Evolutionary conservation across 805 yeast genomes (phyloP), one percentile per base, ranked within the genome.

Genomic region (Candida manassasensis): DNA sequence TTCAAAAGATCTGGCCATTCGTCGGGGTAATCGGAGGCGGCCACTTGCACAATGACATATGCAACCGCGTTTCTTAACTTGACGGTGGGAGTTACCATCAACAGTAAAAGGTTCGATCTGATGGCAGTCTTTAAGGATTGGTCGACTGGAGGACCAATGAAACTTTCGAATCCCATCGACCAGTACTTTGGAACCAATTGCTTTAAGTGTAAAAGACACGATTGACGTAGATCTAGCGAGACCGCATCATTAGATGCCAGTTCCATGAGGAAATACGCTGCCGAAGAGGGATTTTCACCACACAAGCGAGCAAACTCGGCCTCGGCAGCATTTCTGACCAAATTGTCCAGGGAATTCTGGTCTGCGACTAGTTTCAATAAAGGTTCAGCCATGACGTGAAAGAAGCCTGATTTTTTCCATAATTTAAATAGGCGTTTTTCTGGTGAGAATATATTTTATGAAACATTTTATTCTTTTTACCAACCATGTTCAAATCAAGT

Each of bases 11-110:
- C 71, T 0, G 97, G 95, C 97, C 97, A 90, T 53, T 87, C 95
- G 52, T 93, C 97, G 0, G 98, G 98, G 50, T 76, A 90, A 51
- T 90, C 98, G 1, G 80, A 84, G 3, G 84, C 82, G 0, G 95
- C 87, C 11, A 90, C 84, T 49, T 84, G 94, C 4, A 84, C 84
- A 12, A 88, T 74, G 11, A 84, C 81, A 44, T 85, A 81, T 2
- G 89, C 78, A 2, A 84, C 75, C 34, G 84, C 72, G 19, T 70
- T 72, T 39, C 86, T 68, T 11, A 89, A 63, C 47, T 81, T 84
- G 7, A 82, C 64, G 41, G 73, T 72, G 1, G 67, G 59, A 2
- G 62, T 44, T 6, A 59, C 30, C 3, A 67, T 56, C 19, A 85
- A 53, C 3, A 52, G 42, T 27, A 89, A 40, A 22, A 88, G 63